Evolutionary conservation across 192 early-diverging fungal genomes (phyloP), one percentile per base, ranked within the genome.

Genomic region (Kickxella alabastrina): DNA sequence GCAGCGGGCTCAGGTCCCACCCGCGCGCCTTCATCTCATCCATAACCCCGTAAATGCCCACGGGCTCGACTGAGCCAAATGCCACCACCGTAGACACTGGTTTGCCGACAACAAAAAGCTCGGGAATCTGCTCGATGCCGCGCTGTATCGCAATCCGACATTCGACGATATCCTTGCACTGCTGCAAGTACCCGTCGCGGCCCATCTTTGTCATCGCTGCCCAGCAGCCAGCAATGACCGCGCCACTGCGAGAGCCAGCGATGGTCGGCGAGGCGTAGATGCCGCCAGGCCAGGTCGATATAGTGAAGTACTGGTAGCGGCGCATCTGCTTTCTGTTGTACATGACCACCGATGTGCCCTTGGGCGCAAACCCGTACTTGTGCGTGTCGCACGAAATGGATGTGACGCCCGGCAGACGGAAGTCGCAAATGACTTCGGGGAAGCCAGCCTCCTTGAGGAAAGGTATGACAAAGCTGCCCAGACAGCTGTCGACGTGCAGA

Each of bases 301-400:
- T 72, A 39, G 89, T 80, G 62, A 93, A 96, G 70, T 95, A 98
- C 68, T 95, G 92, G 78, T 86, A 90, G 50, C 88, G 90, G 49
- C 93, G 83, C 43, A 92, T 77, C 36, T 76, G 75, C 59, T 85
- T 84, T 70, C 66, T 68, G 23, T 80, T 77, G 67, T 95, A 98
- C 92, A 96, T 92, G 51, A 96, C 82, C 13, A 96, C 88, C 6
- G 88, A 92, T 6, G 89, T 88, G n/a, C 95, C 95, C 82, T 98
- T 98, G 36, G 95, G 92, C 1, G 95, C 95, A 72, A 98, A 98
- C 19, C 95, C 95, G 58, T 98, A 98, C 79, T 98, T 98, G 84
- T 98, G 95, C 0, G 93, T 91, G 75, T 98, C 95, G 62, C 88
- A 90, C 6, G 92, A 94, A 54, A 98, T 94, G 27, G 91, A 88